A percentile compares a stretch with the other conserved stretches of the same genome.
These are phyloP conservation scores for Daldinia concentrica DNA, from an alignment of 495 filamentous ascomycete genomes.

Conservation along the genomic window DNA sequence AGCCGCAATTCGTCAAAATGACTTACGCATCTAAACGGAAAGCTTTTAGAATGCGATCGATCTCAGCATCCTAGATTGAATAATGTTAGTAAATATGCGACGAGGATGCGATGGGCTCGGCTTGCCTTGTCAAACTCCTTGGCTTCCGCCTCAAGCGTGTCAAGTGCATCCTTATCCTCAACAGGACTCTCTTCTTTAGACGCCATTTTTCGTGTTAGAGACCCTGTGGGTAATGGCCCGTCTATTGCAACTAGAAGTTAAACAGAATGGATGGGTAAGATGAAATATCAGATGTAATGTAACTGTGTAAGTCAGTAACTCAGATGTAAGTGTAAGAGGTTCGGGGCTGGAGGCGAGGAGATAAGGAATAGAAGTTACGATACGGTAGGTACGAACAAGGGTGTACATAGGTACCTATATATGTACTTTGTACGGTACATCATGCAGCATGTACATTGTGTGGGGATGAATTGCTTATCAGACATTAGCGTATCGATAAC, in stretches of 20 bases:
- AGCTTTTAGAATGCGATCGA: slow-evolving; percentile 89
- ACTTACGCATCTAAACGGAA: slow-evolving; percentile 65
- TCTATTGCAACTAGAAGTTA: neutral
- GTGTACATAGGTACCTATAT: neutral
- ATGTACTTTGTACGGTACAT: too few species aligned
- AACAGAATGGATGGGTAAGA: neutral
- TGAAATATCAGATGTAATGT: neutral
- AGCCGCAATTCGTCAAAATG: neutral
- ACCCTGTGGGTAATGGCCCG: neutral
- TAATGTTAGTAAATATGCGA: slow-evolving; percentile 24
- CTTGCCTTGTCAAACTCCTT: slow-evolving; percentile 89
- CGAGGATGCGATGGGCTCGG: neutral
- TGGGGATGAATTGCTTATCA: slow-evolving; percentile 18
- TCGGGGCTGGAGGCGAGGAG: slow-evolving; percentile 11
- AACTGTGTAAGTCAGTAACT: neutral
- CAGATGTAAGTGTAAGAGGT: neutral
- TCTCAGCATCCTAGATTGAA: slow-evolving; percentile 82
- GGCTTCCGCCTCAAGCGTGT: slow-evolving; percentile 83
- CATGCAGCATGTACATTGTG: neutral
- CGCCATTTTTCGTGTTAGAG: slow-evolving; percentile 20
- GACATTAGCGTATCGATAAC: slow-evolving; percentile 26
- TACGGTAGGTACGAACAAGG: neutral
- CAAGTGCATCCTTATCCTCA: slow-evolving; percentile 82
- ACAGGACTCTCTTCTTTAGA: slow-evolving; percentile 24
- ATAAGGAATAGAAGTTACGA: slow-evolving; percentile 29